Evolutionary conservation across 2,329 filamentous ascomycete species (phyloP), one percentile per base, ranked within the genome.

Genomic region (Epichloe gansuensis): DNA sequence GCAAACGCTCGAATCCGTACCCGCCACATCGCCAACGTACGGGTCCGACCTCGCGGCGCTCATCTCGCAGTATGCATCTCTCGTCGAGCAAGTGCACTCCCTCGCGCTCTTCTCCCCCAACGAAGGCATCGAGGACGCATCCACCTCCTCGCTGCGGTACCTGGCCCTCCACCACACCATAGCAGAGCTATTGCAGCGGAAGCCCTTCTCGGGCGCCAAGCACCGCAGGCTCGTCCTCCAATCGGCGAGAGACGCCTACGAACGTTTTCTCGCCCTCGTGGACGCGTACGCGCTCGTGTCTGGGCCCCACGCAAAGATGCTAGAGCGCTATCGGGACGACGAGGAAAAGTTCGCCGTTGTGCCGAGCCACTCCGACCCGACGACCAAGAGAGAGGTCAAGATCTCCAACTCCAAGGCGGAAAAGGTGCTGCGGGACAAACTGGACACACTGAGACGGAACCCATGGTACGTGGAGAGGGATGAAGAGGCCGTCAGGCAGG

Each of bases 51-150:
- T 95, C 58, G 72, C 74, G 54, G 69, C 74, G 40, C 80, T 87
- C 41, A 80, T 95, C 59, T 69, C 77, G 56, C 77, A 81, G 50
- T 91, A 95, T 69, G 75, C 85, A 61, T 75, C 85, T 65, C 90
- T 87, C 66, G 74, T 85, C 53, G 73, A 79, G 54, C 78, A 87
- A 52, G 80, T 87, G 57, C 74, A 80, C 57, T 76, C 81, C 54
- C 74, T 93, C 27, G 84, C 87, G 0, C 74, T 98, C 50, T 97
- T 97, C 76, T 95, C 89, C 59, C 76, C 82, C 38, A 98, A 98
- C 68, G 93, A 98, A 68, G 78, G 80, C 1, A 69, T 91, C 40
- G 93, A 98, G 55, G 93, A 98, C 69, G 72, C 96, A 35, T 74
- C 87, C 13, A 94, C 91, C 1, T 76, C 78, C n/a, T 84, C 95